These are phyloP conservation scores for Saccharomycopsis hybrid DNA, from an alignment of 1,139 yeast species.

Conservation along the genomic window DNA sequence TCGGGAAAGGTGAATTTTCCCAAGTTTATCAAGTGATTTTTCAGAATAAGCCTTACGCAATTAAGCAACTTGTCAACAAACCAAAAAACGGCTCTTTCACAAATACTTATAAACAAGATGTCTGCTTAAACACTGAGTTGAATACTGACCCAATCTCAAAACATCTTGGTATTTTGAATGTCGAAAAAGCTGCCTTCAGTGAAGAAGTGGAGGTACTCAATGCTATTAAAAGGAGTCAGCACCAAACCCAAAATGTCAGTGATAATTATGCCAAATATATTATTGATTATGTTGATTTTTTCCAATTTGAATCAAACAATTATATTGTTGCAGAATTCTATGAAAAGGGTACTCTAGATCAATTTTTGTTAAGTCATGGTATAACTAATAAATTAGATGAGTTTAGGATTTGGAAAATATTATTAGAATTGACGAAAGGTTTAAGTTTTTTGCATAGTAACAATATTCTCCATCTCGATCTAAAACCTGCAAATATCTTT, in stretches of 20 bases:
- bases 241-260: constrained; percentile 30
- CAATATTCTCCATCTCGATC: constrained; percentile 18
- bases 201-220: constrained; percentile 54
- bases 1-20: constrained; percentile 88
- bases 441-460: constrained; percentile 17
- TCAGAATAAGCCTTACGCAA: constrained; percentile 59
- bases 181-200: constrained; percentile 38
- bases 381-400: constrained; percentile 57
- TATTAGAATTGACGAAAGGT: constrained; percentile 36
- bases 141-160: constrained; percentile 72
- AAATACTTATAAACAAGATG: neutral
- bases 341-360: constrained; percentile 86
- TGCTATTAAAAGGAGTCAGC: constrained; percentile 30
- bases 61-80: constrained; percentile 52
- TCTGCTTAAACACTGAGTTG: constrained; percentile 28
- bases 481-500: constrained; percentile 44
- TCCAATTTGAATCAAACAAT: constrained; percentile 54
- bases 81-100: constrained; percentile 5
- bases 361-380: constrained; percentile 75
- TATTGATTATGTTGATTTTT: constrained; percentile 62
- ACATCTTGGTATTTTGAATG: constrained; percentile 40
- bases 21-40: constrained; percentile 72
- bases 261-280: constrained; percentile 61
- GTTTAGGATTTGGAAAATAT: constrained; percentile 80
- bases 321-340: constrained; percentile 94